phyloP scores from a whole-genome alignment of 306 rosid species.

The Macrotyloma uniflorum region DNA sequence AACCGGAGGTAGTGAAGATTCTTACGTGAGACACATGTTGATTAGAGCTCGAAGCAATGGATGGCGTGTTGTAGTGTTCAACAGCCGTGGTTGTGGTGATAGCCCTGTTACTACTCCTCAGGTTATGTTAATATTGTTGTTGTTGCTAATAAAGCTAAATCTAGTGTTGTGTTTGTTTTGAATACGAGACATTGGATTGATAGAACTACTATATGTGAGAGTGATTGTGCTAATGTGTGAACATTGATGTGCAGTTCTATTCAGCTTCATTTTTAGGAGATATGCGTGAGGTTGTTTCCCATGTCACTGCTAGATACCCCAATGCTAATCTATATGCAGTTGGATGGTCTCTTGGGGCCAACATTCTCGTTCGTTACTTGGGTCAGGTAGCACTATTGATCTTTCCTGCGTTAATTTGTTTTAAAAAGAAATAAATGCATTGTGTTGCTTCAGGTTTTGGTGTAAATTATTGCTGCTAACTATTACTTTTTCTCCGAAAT shows the following conservation, averaged over 20 bases:
- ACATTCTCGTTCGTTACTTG: constrained; percentile 90
- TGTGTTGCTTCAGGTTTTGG: neutral
- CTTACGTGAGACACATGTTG: constrained; percentile 87
- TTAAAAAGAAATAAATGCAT: neutral
- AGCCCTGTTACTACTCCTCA: constrained; percentile 94
- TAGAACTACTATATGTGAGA: neutral
- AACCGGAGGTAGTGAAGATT: constrained; percentile 84
- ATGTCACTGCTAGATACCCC: constrained; percentile 67
- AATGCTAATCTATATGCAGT: constrained; percentile 78
- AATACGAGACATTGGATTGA: neutral
- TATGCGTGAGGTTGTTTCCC: constrained; percentile 72
- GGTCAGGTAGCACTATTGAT: constrained; percentile 62
- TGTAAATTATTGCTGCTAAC: neutral
- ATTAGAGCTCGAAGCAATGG: constrained; percentile 72
- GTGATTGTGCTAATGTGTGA: neutral
- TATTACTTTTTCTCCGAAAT: no score
- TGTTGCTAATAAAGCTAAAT: neutral
- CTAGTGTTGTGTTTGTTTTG: neutral
- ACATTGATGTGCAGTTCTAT: constrained; percentile 76
- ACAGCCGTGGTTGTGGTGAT: constrained; percentile 87
- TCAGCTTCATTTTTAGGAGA: constrained; percentile 96
- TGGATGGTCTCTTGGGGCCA: constrained; percentile 99
- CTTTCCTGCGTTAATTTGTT: neutral
- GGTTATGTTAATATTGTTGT: constrained; percentile 63
- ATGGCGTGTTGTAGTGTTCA: constrained; percentile 89